A percentile compares a stretch with the other conserved stretches of the same genome.
Conservation (phyloP, 805 yeast genomes). For the Wickerhamiella alocasiicola region DNA sequence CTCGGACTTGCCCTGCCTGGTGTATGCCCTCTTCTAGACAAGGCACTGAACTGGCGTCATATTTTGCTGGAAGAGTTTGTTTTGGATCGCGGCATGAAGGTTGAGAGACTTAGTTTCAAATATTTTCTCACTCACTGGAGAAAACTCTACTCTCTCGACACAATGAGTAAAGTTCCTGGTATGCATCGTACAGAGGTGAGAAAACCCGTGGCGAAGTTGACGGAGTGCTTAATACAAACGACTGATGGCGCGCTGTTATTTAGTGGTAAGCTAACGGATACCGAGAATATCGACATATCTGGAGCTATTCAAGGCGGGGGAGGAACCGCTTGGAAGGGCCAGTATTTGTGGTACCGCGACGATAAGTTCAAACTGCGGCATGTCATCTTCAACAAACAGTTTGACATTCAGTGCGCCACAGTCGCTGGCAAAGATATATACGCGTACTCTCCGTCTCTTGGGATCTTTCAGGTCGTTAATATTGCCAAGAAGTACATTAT, state of each 20-base stretch:
- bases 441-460: background rate
- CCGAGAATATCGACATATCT: background rate
- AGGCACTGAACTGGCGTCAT: background rate
- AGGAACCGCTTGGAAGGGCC: background rate
- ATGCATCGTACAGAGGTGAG: background rate
- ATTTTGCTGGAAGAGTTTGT: background rate
- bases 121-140: slow-evolving; percentile 1
- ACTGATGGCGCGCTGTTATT: background rate
- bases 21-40: background rate
- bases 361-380: background rate
- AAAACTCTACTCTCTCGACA: background rate
- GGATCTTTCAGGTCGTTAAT: background rate
- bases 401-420: background rate
- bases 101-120: no score
- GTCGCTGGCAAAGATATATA: background rate
- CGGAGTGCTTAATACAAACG: background rate
- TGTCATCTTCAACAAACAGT: background rate
- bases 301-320: background rate
- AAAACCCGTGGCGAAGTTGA: background rate
- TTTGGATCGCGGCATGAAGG: background rate
- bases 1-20: background rate
- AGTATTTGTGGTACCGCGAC: background rate
- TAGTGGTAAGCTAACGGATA: background rate
- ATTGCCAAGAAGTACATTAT: background rate
- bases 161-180: background rate